Evolutionary conservation across 2,329 filamentous ascomycete genomes (phyloP).

Genomic region (Neonectria coccinea): DNA sequence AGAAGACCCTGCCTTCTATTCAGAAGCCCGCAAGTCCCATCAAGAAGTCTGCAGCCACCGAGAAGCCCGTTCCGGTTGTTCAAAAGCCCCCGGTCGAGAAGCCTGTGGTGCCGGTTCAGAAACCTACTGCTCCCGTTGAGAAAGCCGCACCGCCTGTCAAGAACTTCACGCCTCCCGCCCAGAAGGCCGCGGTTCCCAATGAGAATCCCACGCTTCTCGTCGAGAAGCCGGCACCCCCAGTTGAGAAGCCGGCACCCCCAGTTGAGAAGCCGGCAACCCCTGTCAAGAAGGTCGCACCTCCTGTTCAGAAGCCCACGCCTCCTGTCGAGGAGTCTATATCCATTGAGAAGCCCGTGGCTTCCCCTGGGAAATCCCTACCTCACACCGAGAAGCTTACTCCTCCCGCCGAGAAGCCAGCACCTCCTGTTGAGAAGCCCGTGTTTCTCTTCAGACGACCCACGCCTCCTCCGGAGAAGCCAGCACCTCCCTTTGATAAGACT

Average conservation of each 20-base stretch:
- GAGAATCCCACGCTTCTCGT: too few relatives aligned
- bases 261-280: neutral
- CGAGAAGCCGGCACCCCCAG: neutral
- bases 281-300: neutral
- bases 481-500: neutral
- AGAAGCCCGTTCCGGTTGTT: neutral
- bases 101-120: neutral
- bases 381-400: neutral
- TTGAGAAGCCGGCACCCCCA: neutral
- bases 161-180: neutral
- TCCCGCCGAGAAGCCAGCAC: neutral
- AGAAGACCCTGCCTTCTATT: neutral
- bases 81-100: neutral
- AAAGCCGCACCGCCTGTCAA: neutral
- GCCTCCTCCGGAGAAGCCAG: neutral
- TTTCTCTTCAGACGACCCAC: neutral
- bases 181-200: neutral
- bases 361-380: neutral
- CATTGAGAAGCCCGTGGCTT: too few relatives aligned
- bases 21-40: neutral
- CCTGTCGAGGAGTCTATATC: too few relatives aligned
- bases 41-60: neutral
- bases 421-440: too few relatives aligned
- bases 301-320: too few relatives aligned
- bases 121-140: neutral